phyloP scores from a whole-genome alignment of 176 grass and related monocot genomes.

The Oryza coarctata region DNA sequence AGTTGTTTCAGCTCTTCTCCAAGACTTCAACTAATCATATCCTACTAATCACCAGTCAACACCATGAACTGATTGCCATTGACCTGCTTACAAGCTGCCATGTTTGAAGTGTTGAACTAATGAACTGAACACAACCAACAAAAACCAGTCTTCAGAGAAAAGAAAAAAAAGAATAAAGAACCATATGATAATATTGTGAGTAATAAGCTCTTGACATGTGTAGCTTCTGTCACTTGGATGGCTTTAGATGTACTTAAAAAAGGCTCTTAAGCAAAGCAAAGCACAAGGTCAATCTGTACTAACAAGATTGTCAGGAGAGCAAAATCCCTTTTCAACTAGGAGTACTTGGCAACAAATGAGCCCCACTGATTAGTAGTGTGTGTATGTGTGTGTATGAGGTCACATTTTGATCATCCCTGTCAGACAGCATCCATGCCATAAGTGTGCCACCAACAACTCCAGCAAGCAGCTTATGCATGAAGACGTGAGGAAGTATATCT shows the following conservation, averaged over 20 bases:
- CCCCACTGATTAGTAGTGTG: conserved; percentile 19
- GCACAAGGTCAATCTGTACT: neutral
- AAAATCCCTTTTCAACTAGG: neutral
- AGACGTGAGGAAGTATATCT: neutral
- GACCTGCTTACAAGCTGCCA: no score
- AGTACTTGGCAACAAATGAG: conserved; percentile 15
- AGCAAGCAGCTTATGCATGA: conserved; percentile 24
- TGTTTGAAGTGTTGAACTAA: conserved; percentile 11
- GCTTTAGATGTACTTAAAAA: neutral
- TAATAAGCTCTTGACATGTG: neutral
- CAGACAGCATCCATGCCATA: conserved; percentile 26
- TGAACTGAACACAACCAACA: conserved; percentile 26
- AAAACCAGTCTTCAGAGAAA: neutral
- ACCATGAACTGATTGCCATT: conserved; percentile 19
- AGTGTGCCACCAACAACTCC: conserved; percentile 29
- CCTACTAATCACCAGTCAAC: neutral
- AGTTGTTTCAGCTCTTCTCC: conserved; percentile 18
- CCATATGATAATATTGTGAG: neutral
- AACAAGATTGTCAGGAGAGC: conserved; percentile 16
- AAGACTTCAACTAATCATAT: conserved; percentile 9
- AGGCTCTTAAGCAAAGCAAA: conserved; percentile 17
- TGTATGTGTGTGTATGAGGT: conserved; percentile 7
- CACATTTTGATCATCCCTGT: conserved; percentile 13
- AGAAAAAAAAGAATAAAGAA: neutral
- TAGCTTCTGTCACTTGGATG: neutral